Evolutionary conservation across 2,329 filamentous ascomycete species (phyloP), one percentile per base, ranked within the genome.

Genomic region (Colletotrichum somersetense): DNA sequence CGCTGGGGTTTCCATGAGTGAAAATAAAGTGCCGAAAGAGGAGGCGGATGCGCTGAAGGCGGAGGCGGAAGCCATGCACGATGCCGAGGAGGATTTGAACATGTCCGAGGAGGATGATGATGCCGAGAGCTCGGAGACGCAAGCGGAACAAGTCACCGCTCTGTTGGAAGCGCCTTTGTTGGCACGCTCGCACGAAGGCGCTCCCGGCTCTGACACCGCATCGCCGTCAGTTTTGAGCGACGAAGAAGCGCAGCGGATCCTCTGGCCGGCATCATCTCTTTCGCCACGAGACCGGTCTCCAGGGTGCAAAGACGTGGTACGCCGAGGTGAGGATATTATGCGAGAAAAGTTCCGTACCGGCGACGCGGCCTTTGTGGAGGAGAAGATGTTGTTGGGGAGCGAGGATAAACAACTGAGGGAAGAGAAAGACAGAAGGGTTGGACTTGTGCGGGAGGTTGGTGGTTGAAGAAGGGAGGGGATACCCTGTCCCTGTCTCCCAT

Each of bases 261-360:
- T 71, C 5, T 72, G 59, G 70, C 70, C 61, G 16, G 33, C 44
- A 3, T 35, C 40, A n/a, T 30, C 33, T 8, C 10, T 33, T 38
- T 30, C 40, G 38, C 30, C 23, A 18, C 42, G 12, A 20, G 38
- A 23, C 12, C 1, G 42, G 18, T 26, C 55, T 23, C 23, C 23
- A 10, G 30, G 30, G 30, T 30, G 4, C 30, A 30, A 30, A 30
- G 30, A 30, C 3, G 30, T 4, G 30, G 30, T 0, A 71, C 77
- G 14, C 23, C 50, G 7, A 23, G 33, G 11, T 14, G 23, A 4
- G 12, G 11, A 30, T 2, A 30, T 16, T 2, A 68, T 58, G 58
- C 80, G 81, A 5, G 83, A 86, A 57, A 86, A 86, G 68, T 85
- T 84, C 50, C 77, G 81, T 1, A 72, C 77, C 0, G 79, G 79